Base-by-base conservation (phyloP, 805 yeast species). In the Wickerhamiella parazyma region DNA sequence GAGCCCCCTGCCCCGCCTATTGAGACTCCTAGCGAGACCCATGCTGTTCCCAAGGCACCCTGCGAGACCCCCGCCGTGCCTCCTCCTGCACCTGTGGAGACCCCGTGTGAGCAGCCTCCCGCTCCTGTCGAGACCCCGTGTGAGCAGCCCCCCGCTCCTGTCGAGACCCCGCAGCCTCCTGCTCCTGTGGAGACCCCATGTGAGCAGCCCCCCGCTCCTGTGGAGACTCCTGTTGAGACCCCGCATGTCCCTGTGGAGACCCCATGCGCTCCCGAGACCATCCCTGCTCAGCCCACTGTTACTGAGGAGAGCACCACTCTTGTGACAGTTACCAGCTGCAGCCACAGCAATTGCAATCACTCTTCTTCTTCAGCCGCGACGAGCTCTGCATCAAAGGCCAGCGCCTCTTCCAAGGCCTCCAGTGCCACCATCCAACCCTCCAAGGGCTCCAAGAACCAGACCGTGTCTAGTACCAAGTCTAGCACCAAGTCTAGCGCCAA, bases 291-390 rank as follows among this genome's bases (percentile, higher is more conserved):
- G 31, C n/a, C 31, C 6, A 28, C 31, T 12, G 31, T 28, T n/a
- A 28, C 31, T n/a, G 31, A 3, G 31, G 31, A 28, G 31, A 11
- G 3, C 14, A 33, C 38, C 16, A 33, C 43, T 10, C 12, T 26
- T 21, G 21, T 16, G 19, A 33, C 43, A n/a, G 16, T 33, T 21
- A 40, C 43, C 17, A 25, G 34, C 38, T 40, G 43, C 38, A 22
- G 43, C 21, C 12, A 33, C 16, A 19, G 26, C n/a, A 21, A 18
- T 14, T 33, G 38, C 38, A 17, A 12, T 33, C 14, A 18, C 11
- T 8, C 43, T 11, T n/a, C n/a, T n/a, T n/a, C n/a, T n/a, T n/a
- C n/a, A n/a, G n/a, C n/a, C n/a, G n/a, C n/a, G n/a, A n/a, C n/a
- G n/a, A n/a, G n/a, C n/a, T n/a, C n/a, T n/a, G n/a, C n/a, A n/a